Percentiles rank a stretch among this genome's conserved stretches.
Conservation (phyloP, 2,329 filamentous ascomycete species). For the Colletotrichum abscissum region DNA sequence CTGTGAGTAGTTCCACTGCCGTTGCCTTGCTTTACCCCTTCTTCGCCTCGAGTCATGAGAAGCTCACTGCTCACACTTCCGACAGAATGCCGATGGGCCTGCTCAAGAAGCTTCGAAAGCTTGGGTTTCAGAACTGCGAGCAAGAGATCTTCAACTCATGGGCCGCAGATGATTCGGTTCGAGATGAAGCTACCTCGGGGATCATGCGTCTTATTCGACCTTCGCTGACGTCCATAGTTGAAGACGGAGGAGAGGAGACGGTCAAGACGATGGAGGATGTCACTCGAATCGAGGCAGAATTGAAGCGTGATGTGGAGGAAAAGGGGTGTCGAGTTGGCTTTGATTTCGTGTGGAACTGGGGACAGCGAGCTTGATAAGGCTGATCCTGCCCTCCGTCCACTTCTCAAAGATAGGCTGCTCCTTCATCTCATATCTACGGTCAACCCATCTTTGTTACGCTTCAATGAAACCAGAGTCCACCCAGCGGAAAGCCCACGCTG, state of each 20-base stretch:
- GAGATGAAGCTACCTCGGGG: neutral
- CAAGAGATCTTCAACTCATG: conserved; percentile 23
- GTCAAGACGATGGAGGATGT: conserved; percentile 20
- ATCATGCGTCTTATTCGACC: neutral
- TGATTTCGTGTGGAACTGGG: conserved; percentile 22
- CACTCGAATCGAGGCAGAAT: conserved; percentile 5
- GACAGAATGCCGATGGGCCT: conserved; percentile 16
- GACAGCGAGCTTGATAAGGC: neutral
- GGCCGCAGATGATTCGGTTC: conserved; percentile 18
- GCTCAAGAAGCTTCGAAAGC: conserved; percentile 5
- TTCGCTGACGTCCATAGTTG: conserved; percentile 4
- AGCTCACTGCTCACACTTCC: neutral
- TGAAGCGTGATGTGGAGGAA: conserved; percentile 6
- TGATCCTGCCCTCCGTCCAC: neutral
- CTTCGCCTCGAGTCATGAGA: no score
- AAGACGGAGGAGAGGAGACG: conserved; percentile 20
- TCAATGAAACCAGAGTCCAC: no score
- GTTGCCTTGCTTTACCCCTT: neutral
- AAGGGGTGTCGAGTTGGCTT: conserved; percentile 11
- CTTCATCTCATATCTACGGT: neutral
- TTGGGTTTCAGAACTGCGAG: conserved; percentile 8
- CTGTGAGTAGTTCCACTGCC: neutral
- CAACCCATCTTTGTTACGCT: neutral
- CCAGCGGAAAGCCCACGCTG: no score
- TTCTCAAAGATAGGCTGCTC: neutral